These are phyloP conservation scores for Whalleya microplaca DNA, from an alignment of 2,329 filamentous ascomycete species.

Conservation along the genomic window DNA sequence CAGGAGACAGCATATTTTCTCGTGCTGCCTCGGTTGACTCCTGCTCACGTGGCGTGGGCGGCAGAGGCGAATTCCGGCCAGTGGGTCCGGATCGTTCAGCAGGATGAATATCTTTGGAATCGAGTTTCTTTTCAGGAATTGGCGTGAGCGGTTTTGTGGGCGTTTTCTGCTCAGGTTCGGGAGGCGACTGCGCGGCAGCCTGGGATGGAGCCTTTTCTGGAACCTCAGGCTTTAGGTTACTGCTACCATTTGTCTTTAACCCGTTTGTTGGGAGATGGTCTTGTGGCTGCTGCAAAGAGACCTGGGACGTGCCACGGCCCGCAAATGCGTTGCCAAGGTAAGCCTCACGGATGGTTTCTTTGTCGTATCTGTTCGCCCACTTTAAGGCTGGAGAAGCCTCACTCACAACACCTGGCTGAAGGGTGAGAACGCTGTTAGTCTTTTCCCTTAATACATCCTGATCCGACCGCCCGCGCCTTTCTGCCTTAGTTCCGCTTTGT, in stretches of 20 bases:
- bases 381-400: constrained; percentile 95
- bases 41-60: constrained; percentile 43
- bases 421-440: constrained; percentile 86
- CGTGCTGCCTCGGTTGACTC: constrained; percentile 41
- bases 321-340: constrained; percentile 77
- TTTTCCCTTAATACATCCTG: constrained; percentile 65
- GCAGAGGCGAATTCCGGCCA: constrained; percentile 44
- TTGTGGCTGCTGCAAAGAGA: constrained; percentile 44
- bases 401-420: constrained; percentile 81
- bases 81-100: constrained; percentile 38
- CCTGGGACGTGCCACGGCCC: constrained; percentile 65
- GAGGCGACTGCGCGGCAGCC: constrained; percentile 35
- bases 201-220: constrained; percentile 46
- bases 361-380: constrained; percentile 95
- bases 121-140: constrained; percentile 44
- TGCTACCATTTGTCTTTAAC: constrained; percentile 38
- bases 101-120: constrained; percentile 42
- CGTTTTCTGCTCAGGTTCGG: constrained; percentile 25
- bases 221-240: constrained; percentile 40
- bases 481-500: constrained; percentile 44
- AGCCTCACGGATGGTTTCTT: constrained; percentile 80
- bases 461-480: constrained; percentile 59
- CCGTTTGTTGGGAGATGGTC: constrained; percentile 35
- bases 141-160: constrained; percentile 13
- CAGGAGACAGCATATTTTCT: constrained; percentile 45